Evolutionary conservation across 495 filamentous ascomycete genomes (phyloP), one percentile per base, ranked within the genome.

Genomic region (Aspergillus ostianus): DNA sequence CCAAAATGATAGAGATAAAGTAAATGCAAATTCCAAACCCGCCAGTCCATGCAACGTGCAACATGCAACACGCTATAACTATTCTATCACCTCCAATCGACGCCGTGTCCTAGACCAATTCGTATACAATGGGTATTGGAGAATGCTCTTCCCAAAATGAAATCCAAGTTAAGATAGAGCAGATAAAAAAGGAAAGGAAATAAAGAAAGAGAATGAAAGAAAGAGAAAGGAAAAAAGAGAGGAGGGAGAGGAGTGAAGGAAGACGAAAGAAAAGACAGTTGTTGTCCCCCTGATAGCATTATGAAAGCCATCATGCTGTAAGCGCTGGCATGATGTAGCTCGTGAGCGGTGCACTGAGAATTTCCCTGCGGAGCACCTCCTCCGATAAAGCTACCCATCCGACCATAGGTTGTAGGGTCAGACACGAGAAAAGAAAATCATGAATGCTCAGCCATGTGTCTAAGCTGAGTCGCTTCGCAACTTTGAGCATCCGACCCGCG

Each of bases 401-500:
- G 17, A 50, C 52, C 4, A 71, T 55, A 15, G 36, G 36, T 13
- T 65, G 64, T n/a, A 77, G 45, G 0, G 75, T 72, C 47, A 79
- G 54, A 57, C 70, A 77, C 17, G 64, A 64, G 55, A 74, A 73
- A 13, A 77, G 62, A 32, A 74, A 64, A 18, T 72, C 68, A 36
- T 64, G 67, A 13, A 79, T 52, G 0, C 55, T 66, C 50, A 71
- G 57, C 73, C 74, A 77, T 4, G 67, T 71, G 15, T 65, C 61
- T 5, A 64, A 58, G 36, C 67, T 62, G n/a, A 79, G 51, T 12
- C 75, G 70, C 47, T 76, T 77, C 1, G 71, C 73, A 55, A 79
- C 65, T 51, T 77, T 79, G 49, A 79, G 54, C 76, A 79, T 79
- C 4, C 73, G 72, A 3, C 73, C 70, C 2, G 64, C 67, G 46